Evolutionary conservation across 805 yeast genomes (phyloP), one percentile per base, ranked within the genome.

Genomic region (Kockiozyma suomiensis): DNA sequence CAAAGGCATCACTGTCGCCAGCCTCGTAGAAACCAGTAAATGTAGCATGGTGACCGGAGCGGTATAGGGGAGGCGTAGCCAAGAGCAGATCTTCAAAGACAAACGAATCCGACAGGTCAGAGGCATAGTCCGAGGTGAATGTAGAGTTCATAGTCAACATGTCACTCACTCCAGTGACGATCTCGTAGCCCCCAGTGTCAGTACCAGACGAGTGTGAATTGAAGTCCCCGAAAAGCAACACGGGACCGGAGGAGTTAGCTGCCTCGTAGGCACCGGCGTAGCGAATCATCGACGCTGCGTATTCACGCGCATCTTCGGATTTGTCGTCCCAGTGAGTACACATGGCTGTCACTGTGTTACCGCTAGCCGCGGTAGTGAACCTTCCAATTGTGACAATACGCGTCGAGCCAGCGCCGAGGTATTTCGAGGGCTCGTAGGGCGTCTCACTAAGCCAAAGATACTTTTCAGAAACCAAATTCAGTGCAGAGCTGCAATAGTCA

Each of bases 261-360:
- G 59, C 45, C 49, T 49, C 54, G 38, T 48, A 55, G 12, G 59
- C 54, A 7, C 59, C 54, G 10, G 19, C 7, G 28, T 55, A 55
- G 13, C 59, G 48, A 4, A 50, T 38, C 50, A 55, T 37, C 4
- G 59, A 55, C 10, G 54, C 58, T 7, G 58, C 51, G 17, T 19
- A 37, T 33, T 54, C 35, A 19, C 58, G 58, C 37, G 43, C 46
- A 17, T 28, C 58, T 26, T 54, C 58, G 26, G 58, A 54, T 32
- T 38, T 8, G 46, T 54, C 58, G 40, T 54, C 58, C 58, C 58
- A 54, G 46, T 54, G 58, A 15, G 58, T 54, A 32, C 52, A 46
- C 23, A 54, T 45, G 2, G 30, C 53, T 17, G 40, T 40, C 13
- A 54, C 12, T 3, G 51, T 8, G 15, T 4, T 30, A 17, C 40